Conservation (phyloP, 345 rosid species). For the Eutrema heterophyllum region DNA sequence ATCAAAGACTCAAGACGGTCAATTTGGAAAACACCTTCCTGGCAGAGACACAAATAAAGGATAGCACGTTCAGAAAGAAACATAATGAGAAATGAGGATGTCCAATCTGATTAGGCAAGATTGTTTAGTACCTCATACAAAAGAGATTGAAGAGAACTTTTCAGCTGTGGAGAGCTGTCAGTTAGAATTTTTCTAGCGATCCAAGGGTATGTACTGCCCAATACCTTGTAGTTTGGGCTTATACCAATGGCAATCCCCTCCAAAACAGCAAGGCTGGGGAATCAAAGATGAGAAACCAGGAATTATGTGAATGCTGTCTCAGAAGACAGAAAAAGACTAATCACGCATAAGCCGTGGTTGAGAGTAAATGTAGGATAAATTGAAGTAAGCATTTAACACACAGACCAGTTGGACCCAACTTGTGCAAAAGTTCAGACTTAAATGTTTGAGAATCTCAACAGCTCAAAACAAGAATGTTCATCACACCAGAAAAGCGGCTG, state of each 20-base stretch:
- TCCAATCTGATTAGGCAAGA: background rate
- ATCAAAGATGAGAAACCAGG: slow-evolving; percentile 18
- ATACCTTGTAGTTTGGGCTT: slow-evolving; percentile 83
- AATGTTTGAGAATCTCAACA: slow-evolving; percentile 3
- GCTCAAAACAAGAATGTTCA: slow-evolving; percentile 1
- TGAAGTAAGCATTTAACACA: background rate
- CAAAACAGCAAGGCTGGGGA: slow-evolving; percentile 79
- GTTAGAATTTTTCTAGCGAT: slow-evolving; percentile 87
- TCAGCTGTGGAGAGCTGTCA: slow-evolving; percentile 81
- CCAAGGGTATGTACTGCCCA: slow-evolving; percentile 98
- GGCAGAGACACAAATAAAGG: slow-evolving; percentile 18
- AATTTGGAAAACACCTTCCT: slow-evolving; percentile 89
- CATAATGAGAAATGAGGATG: background rate
- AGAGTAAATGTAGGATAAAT: background rate
- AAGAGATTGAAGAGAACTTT: slow-evolving; percentile 65
- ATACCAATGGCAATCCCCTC: slow-evolving; percentile 87
- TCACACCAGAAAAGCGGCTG: background rate
- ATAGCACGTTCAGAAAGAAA: slow-evolving; percentile 14
- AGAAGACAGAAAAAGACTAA: background rate
- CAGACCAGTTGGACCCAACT: slow-evolving; percentile 2
- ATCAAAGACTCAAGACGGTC: slow-evolving; percentile 89
- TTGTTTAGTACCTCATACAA: slow-evolving; percentile 62
- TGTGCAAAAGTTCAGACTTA: slow-evolving; percentile 8
- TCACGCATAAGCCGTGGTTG: background rate
- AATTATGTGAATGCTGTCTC: slow-evolving; percentile 7